Percentiles rank a stretch among this genome's conserved stretches.
These are phyloP conservation scores for Kwoniella mangroviensis DNA, from an alignment of 768 basidiomycete genomes.

Conservation along the genomic window DNA sequence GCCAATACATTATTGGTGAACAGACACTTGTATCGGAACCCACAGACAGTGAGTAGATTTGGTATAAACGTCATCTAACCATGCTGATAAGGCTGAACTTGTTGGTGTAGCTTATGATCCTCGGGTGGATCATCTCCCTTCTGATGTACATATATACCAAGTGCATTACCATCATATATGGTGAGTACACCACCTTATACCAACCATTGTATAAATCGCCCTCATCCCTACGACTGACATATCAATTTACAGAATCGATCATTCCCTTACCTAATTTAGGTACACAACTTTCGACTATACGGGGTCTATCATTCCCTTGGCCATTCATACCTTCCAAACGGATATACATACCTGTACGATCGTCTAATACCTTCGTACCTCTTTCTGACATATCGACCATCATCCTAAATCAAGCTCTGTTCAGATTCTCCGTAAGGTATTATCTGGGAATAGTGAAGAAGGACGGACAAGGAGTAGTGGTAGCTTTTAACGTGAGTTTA, in stretches of 20 bases:
- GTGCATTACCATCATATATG: constrained; percentile 28
- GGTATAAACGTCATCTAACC: not conserved
- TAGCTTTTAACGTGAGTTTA: constrained; percentile 41
- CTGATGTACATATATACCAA: constrained; percentile 16
- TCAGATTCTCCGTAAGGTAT: constrained; percentile 40
- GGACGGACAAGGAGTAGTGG: constrained; percentile 32
- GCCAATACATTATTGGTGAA: not conserved
- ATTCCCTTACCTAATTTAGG: constrained; percentile 41
- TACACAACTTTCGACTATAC: constrained; percentile 40
- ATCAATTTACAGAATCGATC: constrained; percentile 39
- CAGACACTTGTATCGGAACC: not conserved
- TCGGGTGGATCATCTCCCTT: not conserved
- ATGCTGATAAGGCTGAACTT: too few relatives aligned
- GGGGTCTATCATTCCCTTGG: constrained; percentile 39
- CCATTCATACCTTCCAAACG: constrained; percentile 1
- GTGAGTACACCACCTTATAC: constrained; percentile 21
- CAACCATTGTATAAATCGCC: not conserved
- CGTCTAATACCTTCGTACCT: constrained; percentile 43
- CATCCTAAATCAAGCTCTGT: constrained; percentile 48
- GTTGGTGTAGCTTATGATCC: not conserved
- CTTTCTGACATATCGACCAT: constrained; percentile 42
- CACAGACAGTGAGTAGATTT: not conserved
- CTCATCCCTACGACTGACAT: not conserved
- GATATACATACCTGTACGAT: constrained; percentile 19
- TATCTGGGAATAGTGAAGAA: constrained; percentile 42